Conservation (phyloP, 164 flowering plant genomes). For the Platanus orientalis region DNA sequence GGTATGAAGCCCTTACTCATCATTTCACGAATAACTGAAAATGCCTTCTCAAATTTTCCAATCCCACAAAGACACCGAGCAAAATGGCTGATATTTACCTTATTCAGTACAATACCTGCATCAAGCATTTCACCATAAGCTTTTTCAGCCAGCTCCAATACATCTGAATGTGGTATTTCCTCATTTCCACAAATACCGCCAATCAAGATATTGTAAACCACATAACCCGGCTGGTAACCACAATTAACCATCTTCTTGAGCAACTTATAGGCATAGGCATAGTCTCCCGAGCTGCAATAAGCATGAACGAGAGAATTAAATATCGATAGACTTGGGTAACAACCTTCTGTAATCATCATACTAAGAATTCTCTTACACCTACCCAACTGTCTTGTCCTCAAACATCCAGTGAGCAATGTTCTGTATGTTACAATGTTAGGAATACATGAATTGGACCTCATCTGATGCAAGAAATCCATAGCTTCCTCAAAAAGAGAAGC, state of each 20-base stretch:
- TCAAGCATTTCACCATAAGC: constrained; percentile 72
- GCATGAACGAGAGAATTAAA: constrained; percentile 81
- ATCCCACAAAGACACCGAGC: constrained; percentile 71
- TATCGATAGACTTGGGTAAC: constrained; percentile 63
- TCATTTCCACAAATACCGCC: constrained; percentile 77
- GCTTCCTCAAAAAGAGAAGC: constrained; percentile 93
- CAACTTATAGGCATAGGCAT: constrained; percentile 72
- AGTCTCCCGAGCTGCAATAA: constrained; percentile 62
- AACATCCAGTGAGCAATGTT: constrained; percentile 58
- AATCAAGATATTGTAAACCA: constrained; percentile 75
- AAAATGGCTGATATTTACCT: constrained; percentile 65
- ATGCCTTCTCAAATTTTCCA: constrained; percentile 77
- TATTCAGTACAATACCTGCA: constrained; percentile 60
- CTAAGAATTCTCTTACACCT: constrained; percentile 80
- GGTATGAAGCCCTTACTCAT: constrained; percentile 84
- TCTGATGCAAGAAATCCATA: constrained; percentile 63
- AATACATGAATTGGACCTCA: constrained; percentile 68
- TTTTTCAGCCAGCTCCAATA: constrained; percentile 68
- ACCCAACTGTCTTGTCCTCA: constrained; percentile 61
- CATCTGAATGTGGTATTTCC: constrained; percentile 48
- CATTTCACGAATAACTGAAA: constrained; percentile 63
- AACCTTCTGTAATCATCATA: constrained; percentile 91
- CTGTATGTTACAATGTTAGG: constrained; percentile 84
- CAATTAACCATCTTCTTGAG: constrained; percentile 63
- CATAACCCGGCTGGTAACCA: constrained; percentile 72